phyloP scores from a whole-genome alignment of 495 filamentous ascomycete species.

The Daldinia caldariorum region DNA sequence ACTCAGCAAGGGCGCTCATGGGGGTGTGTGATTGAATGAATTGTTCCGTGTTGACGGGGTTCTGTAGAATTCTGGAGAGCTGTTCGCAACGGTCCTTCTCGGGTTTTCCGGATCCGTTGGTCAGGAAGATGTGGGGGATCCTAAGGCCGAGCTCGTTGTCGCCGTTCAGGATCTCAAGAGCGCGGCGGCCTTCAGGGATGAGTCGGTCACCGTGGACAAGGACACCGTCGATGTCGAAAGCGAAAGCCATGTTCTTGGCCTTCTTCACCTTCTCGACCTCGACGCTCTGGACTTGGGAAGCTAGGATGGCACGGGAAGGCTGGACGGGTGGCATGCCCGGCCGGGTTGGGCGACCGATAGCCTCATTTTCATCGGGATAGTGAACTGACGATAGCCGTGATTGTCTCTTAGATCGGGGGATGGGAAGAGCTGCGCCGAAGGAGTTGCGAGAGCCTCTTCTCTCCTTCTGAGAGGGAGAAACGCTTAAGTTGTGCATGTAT shows the following conservation, averaged over 20 bases:
- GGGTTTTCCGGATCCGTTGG: slow-evolving; percentile 72
- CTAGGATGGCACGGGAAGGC: slow-evolving; percentile 73
- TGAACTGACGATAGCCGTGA: slow-evolving; percentile 69
- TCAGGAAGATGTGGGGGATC: slow-evolving; percentile 76
- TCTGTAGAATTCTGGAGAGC: slow-evolving; percentile 66
- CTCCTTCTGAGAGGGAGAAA: slow-evolving; percentile 72
- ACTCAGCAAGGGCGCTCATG: slow-evolving; percentile 72
- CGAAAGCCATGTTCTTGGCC: slow-evolving; percentile 74
- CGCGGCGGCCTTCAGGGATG: slow-evolving; percentile 67
- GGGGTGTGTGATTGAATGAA: slow-evolving; percentile 76
- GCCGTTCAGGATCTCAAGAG: slow-evolving; percentile 71
- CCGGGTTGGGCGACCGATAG: slow-evolving; percentile 50
- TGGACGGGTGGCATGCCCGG: slow-evolving; percentile 61
- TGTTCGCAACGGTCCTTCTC: slow-evolving; percentile 67
- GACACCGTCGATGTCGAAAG: slow-evolving; percentile 74
- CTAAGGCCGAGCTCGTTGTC: slow-evolving; percentile 75
- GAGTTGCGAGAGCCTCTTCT: slow-evolving; percentile 79
- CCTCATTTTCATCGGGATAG: slow-evolving; percentile 50
- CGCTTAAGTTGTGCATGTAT: slow-evolving; percentile 78
- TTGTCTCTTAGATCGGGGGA: slow-evolving; percentile 74
- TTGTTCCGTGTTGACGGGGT: slow-evolving; percentile 68
- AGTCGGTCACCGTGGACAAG: slow-evolving; percentile 71
- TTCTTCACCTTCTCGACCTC: slow-evolving; percentile 70
- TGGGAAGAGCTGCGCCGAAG: slow-evolving; percentile 79
- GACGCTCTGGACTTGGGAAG: slow-evolving; percentile 77